Percentiles rank a stretch among this genome's conserved stretches.
phyloP scores from a whole-genome alignment of 2,329 filamentous ascomycete species.

The Aspergillus tubingensis region DNA sequence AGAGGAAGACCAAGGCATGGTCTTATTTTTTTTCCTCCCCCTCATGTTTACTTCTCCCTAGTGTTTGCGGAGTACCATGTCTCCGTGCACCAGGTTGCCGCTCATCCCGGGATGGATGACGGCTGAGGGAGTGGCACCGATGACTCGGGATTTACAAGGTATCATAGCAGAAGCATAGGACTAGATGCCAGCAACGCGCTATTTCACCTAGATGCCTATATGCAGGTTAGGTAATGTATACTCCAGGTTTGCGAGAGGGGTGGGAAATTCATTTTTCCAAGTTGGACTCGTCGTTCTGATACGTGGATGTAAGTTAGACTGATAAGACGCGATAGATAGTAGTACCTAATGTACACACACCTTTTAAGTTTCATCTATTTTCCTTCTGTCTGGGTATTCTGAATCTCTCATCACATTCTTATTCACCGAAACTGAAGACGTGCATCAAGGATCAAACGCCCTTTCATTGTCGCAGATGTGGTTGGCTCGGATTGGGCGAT shows the following conservation, averaged over 20 bases:
- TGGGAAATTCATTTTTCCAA: neutral
- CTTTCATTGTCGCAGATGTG: neutral
- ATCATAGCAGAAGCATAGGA: neutral
- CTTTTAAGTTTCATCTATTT: neutral
- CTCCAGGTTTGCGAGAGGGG: neutral
- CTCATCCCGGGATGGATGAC: neutral
- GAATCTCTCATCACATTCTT: neutral
- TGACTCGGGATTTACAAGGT: neutral
- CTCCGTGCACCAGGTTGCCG: neutral
- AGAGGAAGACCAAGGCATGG: neutral
- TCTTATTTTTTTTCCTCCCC: neutral
- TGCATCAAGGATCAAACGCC: neutral
- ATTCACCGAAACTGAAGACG: neutral
- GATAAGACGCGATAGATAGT: no score
- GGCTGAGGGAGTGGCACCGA: neutral
- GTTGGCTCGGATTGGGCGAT: neutral
- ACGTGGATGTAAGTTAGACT: neutral
- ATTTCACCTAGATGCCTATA: neutral
- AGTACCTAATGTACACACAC: no score
- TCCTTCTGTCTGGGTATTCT: no score
- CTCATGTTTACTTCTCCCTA: neutral
- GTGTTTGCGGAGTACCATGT: neutral
- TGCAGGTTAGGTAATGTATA: constrained; percentile 7
- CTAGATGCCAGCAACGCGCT: neutral
- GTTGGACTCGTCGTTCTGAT: neutral